Evolutionary conservation across 1,284 basidiomycete genomes (phyloP).

Genomic region (Rhizoctonia solani): DNA sequence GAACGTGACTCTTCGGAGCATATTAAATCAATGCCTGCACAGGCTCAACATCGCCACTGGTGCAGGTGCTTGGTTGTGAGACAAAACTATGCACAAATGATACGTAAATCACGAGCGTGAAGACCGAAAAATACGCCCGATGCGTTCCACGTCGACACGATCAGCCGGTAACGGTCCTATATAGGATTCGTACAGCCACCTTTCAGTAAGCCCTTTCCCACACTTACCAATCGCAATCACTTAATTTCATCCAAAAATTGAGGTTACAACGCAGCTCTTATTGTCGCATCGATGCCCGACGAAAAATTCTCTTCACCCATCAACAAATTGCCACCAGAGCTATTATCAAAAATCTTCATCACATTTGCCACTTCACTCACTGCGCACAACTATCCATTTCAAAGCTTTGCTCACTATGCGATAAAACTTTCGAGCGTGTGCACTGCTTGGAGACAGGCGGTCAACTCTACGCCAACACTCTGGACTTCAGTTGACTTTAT

Average conservation of each 20-base stretch:
- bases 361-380: not conserved
- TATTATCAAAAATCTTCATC: conserved; percentile 15
- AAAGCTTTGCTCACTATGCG: not conserved
- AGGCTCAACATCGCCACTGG: not conserved
- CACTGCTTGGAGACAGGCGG: conserved; percentile 9
- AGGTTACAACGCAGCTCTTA: too few relatives aligned
- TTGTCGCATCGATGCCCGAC: not conserved
- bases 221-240: too few relatives aligned
- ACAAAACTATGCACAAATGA: too few relatives aligned
- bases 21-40: not conserved
- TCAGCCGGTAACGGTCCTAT: too few relatives aligned
- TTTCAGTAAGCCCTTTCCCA: too few relatives aligned
- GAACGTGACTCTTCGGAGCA: not conserved
- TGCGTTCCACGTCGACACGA: too few relatives aligned
- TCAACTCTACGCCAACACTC: not conserved
- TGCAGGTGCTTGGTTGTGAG: not conserved
- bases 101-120: too few relatives aligned
- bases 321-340: conserved; percentile 1
- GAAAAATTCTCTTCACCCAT: not conserved
- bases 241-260: too few relatives aligned
- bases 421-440: conserved; percentile 7
- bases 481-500: conserved; percentile 3
- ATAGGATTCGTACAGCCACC: too few relatives aligned
- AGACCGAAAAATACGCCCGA: too few relatives aligned
- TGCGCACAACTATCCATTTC: not conserved